These are phyloP conservation scores for Globisporangium heterothallicum DNA, from an alignment of 352 stramenopile genomes.

Conservation along the genomic window DNA sequence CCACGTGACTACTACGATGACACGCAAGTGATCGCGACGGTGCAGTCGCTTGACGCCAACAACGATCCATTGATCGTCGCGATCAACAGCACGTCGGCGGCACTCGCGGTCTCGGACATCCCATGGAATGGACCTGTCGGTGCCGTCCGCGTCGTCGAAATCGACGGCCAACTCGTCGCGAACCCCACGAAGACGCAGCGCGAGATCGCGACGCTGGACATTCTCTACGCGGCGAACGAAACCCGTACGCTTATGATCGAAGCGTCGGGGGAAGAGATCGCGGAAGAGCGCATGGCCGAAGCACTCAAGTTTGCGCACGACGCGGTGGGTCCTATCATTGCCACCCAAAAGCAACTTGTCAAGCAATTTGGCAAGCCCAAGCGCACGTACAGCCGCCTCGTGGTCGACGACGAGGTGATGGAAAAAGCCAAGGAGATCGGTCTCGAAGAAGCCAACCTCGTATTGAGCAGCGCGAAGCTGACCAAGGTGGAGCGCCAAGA, in stretches of 20 bases:
- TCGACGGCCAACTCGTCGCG: slow-evolving; percentile 87
- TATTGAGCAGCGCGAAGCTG: slow-evolving; percentile 26
- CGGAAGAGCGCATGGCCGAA: slow-evolving; percentile 65
- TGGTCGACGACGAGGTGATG: slow-evolving; percentile 45
- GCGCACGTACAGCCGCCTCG: slow-evolving; percentile 45
- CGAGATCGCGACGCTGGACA: slow-evolving; percentile 64
- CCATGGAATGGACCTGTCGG: slow-evolving; percentile 88
- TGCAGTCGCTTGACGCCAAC: slow-evolving; percentile 81
- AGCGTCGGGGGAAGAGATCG: slow-evolving; percentile 69
- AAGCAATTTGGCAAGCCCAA: slow-evolving; percentile 60
- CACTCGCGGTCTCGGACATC: slow-evolving; percentile 81
- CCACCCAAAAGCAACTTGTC: slow-evolving; percentile 53
- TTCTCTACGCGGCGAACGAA: slow-evolving; percentile 83
- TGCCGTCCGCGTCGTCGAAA: slow-evolving; percentile 82
- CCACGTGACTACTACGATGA: slow-evolving; percentile 92
- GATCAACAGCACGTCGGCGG: slow-evolving; percentile 85
- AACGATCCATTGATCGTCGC: slow-evolving; percentile 87
- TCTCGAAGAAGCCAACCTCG: slow-evolving; percentile 31
- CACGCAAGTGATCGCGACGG: slow-evolving; percentile 92
- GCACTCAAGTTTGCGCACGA: slow-evolving; percentile 76
- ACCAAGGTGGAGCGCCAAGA: slow-evolving; percentile 62
- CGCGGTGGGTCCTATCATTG: slow-evolving; percentile 48
- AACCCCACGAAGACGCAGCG: slow-evolving; percentile 84
- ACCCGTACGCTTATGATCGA: slow-evolving; percentile 87
- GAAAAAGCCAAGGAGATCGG: slow-evolving; percentile 53